Conservation (phyloP, 2,329 filamentous ascomycete genomes). For the Cladosporium sp. region DNA sequence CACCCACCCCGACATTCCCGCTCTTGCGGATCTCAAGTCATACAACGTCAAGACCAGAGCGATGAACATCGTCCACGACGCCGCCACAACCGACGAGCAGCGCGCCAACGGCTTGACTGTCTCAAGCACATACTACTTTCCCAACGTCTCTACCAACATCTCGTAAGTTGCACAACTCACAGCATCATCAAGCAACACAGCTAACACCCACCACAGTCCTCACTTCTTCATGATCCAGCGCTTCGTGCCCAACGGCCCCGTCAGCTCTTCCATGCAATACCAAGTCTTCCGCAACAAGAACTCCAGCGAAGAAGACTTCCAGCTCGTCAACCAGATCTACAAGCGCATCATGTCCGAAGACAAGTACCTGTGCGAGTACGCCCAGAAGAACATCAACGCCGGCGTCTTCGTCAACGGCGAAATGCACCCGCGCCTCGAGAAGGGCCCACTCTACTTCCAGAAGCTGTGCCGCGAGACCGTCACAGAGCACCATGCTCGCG, state of each 20-base stretch:
- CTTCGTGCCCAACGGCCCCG: constrained; percentile 54
- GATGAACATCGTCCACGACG: constrained; percentile 47
- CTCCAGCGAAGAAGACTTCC: constrained; percentile 56
- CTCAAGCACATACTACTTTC: constrained; percentile 48
- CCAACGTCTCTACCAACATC: constrained; percentile 49
- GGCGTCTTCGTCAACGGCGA: constrained; percentile 61
- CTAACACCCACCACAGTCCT: constrained; percentile 38
- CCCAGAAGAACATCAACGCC: constrained; percentile 58
- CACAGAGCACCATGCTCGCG: constrained; percentile 44
- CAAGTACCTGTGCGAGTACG: constrained; percentile 57
- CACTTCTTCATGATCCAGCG: constrained; percentile 63
- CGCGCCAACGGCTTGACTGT: constrained; percentile 45
- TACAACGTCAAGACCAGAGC: constrained; percentile 51
- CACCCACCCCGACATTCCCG: constrained; percentile 55
- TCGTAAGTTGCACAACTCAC: constrained; percentile 37
- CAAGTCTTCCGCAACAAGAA: constrained; percentile 61
- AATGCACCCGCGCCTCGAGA: constrained; percentile 58
- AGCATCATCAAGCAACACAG: not conserved
- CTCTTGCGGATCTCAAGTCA: constrained; percentile 53
- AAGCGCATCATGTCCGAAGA: constrained; percentile 62
- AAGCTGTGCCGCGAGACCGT: constrained; percentile 47
- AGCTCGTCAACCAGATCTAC: constrained; percentile 56
- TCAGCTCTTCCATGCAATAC: constrained; percentile 55
- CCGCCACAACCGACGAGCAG: constrained; percentile 46
- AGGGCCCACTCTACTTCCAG: constrained; percentile 55